Evolutionary conservation across 176 grass and related monocot genomes (phyloP), one percentile per base, ranked within the genome.

Genomic region (Triticum timopheevii): DNA sequence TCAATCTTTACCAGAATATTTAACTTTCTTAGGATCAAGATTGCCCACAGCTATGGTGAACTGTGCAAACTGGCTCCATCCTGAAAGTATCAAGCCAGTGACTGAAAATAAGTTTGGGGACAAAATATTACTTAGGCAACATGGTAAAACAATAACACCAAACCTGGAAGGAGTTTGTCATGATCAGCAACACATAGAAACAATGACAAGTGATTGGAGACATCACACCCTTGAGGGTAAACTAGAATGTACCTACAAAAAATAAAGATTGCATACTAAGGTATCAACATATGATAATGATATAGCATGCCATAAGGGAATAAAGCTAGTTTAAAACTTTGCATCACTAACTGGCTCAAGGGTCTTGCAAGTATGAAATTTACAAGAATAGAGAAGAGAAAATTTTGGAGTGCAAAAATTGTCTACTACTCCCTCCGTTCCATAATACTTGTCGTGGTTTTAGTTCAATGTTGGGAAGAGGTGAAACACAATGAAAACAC

Each of bases 101-200:
- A 47, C 58, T 56, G 70, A 73, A 84, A 49, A 59, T 33, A 33
- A 35, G 59, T 47, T 33, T 34, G 69, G 44, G 42, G 20, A 34
- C 49, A 47, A n/a, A 54, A 35, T 74, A 88, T 79, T 86, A 12
- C 79, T 59, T 83, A 89, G 65, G 62, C 27, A 47, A 65, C 77
- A 83, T 31, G 77, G 70, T 64, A 83, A 69, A 47, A 78, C 49
- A 85, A 63, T 71, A 74, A 84, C 66, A 78, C 31, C 80, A 88
- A 69, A 99, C 97, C 97, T 93, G 97, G 97, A 62, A 93, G 88
- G 74, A 93, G 92, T 89, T 99, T 94, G 22, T 99, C 97, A 83
- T 99, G 90, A 91, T 99, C 71, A 79, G 97, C 97, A 86, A 99
- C 94, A 87, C 94, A 99, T 58, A 99, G 90, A 93, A 99, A 99